phyloP scores from a whole-genome alignment of 768 basidiomycete genomes.

The Pleurotus salmoneostramineus region DNA sequence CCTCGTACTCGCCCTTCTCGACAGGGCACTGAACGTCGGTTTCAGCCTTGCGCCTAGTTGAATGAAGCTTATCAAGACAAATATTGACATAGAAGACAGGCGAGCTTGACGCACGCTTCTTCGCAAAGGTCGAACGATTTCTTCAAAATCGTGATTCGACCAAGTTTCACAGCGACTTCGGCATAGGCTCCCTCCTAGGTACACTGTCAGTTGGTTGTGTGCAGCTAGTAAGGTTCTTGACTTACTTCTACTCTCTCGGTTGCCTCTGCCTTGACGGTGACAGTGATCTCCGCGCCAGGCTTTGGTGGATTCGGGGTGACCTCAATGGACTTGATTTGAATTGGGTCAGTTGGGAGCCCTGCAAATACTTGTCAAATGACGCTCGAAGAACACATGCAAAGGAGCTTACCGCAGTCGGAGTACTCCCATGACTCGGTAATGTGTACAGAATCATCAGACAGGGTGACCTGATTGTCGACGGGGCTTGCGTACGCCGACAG shows the following conservation, averaged over 20 bases:
- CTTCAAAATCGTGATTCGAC: conserved; percentile 80
- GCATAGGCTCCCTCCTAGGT: conserved; percentile 86
- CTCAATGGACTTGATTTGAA: conserved; percentile 68
- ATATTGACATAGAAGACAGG: too few relatives aligned
- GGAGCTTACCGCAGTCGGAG: too few relatives aligned
- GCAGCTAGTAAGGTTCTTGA: not conserved
- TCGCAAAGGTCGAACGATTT: conserved; percentile 89
- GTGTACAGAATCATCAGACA: too few relatives aligned
- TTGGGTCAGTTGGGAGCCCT: conserved; percentile 24
- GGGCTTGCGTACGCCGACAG: too few relatives aligned
- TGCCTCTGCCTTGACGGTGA: conserved; percentile 67
- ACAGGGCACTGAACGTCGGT: conserved; percentile 84
- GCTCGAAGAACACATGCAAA: too few relatives aligned
- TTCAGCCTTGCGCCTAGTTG: conserved; percentile 65
- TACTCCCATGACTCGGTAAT: too few relatives aligned
- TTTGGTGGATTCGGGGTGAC: conserved; percentile 86
- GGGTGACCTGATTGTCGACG: too few relatives aligned
- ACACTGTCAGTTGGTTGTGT: not conserved
- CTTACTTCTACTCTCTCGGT: conserved; percentile 61
- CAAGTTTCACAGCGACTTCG: conserved; percentile 90
- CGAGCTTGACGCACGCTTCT: conserved; percentile 71
- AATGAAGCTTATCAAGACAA: not conserved
- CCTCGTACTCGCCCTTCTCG: conserved; percentile 59
- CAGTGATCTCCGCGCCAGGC: conserved; percentile 86
- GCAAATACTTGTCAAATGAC: too few relatives aligned